Base-by-base conservation (phyloP, 768 basidiomycete species). In the Pisolithus microcarpus region DNA sequence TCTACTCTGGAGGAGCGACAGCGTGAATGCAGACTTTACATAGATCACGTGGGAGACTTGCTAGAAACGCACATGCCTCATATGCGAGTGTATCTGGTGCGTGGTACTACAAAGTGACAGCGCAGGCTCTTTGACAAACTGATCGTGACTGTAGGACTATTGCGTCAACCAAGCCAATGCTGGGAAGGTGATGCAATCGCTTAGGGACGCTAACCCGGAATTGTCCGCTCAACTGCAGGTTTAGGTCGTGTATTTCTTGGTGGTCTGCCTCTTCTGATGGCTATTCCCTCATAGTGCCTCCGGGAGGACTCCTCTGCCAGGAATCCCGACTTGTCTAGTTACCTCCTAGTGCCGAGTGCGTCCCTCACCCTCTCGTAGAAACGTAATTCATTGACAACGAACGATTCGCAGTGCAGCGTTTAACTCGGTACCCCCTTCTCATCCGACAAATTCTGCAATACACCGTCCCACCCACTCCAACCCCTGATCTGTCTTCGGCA, bases 1-100 rank as follows among this genome's bases (percentile, higher is more conserved):
- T 94, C 91, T 55, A 83, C 82, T 16, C 74, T 98, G 7, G 95
- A 99, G 64, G 88, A 91, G 55, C 78, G 94, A 4, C 95, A 98
- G 65, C 90, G 87, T 58, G 82, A 87, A 8, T 92, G 89, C 58
- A 75, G 95, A n/a, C 69, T 99, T 28, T 99, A 97, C 60, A 75
- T 98, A 24, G 90, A 94, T 65, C 75, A 72, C 21, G 86, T 97
- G 31, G 92, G 91, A 2, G 94, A 98, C 63, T 78, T 96, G 48
- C 66, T 98, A 34, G 70, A 83, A 42, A 75, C 66, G 36, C 81
- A 93, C 62, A 80, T 95, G 67, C 73, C 80, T 0, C 81, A 83
- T 56, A 87, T 95, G 81, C 73, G 68, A 7, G 78, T 86, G 16
- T 97, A 97, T 61, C 81, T 85, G 78, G 91, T 87, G 49, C 38